Evolutionary conservation across 2,329 filamentous ascomycete species (phyloP).

Genomic region (Colletotrichum sp.): DNA sequence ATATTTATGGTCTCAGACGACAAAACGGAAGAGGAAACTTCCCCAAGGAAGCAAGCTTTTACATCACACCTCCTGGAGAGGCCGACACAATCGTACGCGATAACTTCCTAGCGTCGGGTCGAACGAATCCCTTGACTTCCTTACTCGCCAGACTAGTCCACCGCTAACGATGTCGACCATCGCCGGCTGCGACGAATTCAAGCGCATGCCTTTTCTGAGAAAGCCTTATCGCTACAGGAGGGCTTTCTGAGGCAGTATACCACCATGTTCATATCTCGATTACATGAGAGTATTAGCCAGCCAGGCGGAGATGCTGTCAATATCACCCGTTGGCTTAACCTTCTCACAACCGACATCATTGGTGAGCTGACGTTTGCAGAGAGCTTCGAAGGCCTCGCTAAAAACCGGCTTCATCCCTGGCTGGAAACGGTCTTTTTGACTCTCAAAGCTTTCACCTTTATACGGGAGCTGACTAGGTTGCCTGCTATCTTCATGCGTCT

Average conservation of each 20-base stretch:
- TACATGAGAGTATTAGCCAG: not conserved
- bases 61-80: not conserved
- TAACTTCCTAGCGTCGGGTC: accelerated
- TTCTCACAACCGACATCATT: not conserved
- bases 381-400: not conserved
- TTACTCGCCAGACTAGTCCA: not conserved
- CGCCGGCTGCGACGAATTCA: not conserved
- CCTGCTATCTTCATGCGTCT: not conserved
- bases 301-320: not conserved
- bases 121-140: not conserved
- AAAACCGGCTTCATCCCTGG: not conserved
- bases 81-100: not conserved
- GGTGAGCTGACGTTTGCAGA: not conserved
- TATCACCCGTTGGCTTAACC: not conserved
- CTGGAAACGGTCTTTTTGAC: not conserved
- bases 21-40: not conserved
- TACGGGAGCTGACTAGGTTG: not conserved
- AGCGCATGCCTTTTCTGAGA: not conserved
- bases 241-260: not conserved
- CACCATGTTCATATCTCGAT: not conserved
- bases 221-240: accelerated
- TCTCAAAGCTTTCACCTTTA: not conserved
- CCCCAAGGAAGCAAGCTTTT: not conserved
- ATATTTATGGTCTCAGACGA: not conserved
- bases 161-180: not conserved